Evolutionary conservation across 768 basidiomycete genomes (phyloP).

Genomic region (Lentinula boryana): DNA sequence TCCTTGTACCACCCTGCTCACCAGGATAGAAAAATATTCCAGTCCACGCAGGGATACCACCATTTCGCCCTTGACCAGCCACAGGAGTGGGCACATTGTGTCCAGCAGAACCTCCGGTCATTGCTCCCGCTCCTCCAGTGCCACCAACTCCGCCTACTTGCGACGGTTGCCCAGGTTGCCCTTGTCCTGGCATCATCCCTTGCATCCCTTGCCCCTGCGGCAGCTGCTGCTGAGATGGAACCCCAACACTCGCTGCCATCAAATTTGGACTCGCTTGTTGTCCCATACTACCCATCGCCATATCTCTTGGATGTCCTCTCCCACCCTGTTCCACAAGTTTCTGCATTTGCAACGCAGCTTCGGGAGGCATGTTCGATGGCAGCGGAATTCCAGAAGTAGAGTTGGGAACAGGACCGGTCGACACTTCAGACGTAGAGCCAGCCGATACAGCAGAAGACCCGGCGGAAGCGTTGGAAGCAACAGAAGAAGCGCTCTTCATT

Average conservation of each 20-base stretch:
- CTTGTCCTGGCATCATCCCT: background rate
- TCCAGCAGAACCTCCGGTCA: background rate
- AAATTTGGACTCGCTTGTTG: background rate
- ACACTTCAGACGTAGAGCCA: background rate
- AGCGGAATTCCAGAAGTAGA: background rate
- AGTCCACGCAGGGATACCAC: background rate
- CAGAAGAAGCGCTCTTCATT: background rate
- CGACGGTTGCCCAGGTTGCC: background rate
- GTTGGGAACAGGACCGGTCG: background rate
- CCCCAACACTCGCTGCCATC: background rate
- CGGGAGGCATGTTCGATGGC: background rate
- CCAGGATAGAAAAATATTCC: background rate
- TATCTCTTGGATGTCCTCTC: background rate
- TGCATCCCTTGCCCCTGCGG: background rate
- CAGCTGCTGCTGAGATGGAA: background rate
- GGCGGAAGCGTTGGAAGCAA: background rate
- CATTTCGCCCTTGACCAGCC: background rate
- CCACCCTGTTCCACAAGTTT: background rate
- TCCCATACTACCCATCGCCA: background rate
- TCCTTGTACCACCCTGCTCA: background rate
- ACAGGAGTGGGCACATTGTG: background rate
- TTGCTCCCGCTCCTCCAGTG: background rate
- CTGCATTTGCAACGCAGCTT: constrained; percentile 5
- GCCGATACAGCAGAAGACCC: background rate
- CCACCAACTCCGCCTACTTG: background rate